Percentiles rank a stretch among this genome's conserved stretches.
These are phyloP conservation scores for Pisolithus albus DNA, from an alignment of 768 basidiomycete genomes.

Conservation along the genomic window DNA sequence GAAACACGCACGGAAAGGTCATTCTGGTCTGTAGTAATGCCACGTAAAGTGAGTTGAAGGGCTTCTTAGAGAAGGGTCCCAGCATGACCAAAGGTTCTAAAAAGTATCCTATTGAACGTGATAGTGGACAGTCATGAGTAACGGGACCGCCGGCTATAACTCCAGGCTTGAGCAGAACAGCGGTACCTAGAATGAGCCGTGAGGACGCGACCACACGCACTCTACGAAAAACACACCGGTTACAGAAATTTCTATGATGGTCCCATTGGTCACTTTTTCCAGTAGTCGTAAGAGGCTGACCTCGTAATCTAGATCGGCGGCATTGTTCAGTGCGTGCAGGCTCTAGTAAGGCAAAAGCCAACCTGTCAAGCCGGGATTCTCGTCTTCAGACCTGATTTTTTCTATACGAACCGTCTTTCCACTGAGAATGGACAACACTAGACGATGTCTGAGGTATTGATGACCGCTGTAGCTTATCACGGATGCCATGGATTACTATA, in stretches of 20 bases:
- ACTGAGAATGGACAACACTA: slow-evolving; percentile 85
- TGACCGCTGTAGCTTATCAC: slow-evolving; percentile 70
- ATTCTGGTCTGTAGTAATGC: slow-evolving; percentile 87
- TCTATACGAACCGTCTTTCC: slow-evolving; percentile 81
- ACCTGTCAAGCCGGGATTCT: slow-evolving; percentile 94
- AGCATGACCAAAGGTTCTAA: slow-evolving; percentile 86
- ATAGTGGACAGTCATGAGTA: slow-evolving; percentile 82
- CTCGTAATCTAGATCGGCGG: slow-evolving; percentile 66
- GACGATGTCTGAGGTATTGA: slow-evolving; percentile 72
- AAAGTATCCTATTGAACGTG: slow-evolving; percentile 90
- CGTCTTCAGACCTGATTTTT: slow-evolving; percentile 84
- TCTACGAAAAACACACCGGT: slow-evolving; percentile 55
- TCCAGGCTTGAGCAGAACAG: slow-evolving; percentile 88
- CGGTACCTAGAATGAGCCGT: slow-evolving; percentile 58
- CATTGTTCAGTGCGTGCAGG: background rate
- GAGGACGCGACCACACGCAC: background rate
- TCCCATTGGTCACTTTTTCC: slow-evolving; percentile 91
- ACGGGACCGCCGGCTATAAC: slow-evolving; percentile 78
- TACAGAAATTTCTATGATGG: slow-evolving; percentile 90
- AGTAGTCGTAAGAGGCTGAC: slow-evolving; percentile 80
- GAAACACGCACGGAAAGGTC: slow-evolving; percentile 72
- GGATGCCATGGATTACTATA: slow-evolving; percentile 12
- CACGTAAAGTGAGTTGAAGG: slow-evolving; percentile 76
- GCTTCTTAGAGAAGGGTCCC: slow-evolving; percentile 88
- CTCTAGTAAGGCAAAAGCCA: slow-evolving; percentile 7